Percentiles rank a stretch among this genome's conserved stretches.
Conservation (phyloP, 1,139 yeast species). For the Sugiyamaella paludigena region DNA sequence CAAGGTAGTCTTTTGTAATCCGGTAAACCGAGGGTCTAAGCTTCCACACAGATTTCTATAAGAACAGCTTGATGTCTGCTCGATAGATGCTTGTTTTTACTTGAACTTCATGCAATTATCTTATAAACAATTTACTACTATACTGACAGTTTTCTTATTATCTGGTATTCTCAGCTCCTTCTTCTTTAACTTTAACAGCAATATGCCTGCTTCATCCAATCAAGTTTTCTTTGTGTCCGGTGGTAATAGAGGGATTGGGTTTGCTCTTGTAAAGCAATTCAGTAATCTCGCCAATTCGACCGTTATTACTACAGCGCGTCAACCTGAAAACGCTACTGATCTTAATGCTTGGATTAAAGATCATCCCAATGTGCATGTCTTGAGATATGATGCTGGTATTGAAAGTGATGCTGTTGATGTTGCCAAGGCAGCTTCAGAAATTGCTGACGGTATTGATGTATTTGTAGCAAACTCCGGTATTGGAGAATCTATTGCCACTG, state of each 20-base stretch:
- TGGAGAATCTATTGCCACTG: conserved; percentile 1
- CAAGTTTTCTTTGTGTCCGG: conserved; percentile 13
- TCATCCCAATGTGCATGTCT: conserved; percentile 24
- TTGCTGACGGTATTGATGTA: conserved; percentile 11
- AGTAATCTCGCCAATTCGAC: conserved; percentile 4
- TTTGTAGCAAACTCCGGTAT: conserved; percentile 14
- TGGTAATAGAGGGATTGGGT: conserved; percentile 16
- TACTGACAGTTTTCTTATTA: too few species aligned
- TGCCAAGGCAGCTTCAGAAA: conserved; percentile 25
- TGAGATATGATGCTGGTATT: conserved; percentile 27
- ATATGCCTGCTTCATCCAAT: too few species aligned
- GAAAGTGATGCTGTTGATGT: conserved; percentile 2
- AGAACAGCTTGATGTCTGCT: too few species aligned
- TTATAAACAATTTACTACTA: too few species aligned
- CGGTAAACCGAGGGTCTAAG: too few species aligned
- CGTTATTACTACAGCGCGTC: conserved; percentile 37
- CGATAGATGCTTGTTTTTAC: too few species aligned
- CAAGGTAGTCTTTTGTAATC: too few species aligned
- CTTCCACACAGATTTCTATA: too few species aligned
- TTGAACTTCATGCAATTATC: too few species aligned
- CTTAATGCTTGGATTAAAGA: not conserved
- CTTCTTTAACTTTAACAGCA: too few species aligned
- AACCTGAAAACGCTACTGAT: conserved; percentile 17
- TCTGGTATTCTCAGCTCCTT: too few species aligned
- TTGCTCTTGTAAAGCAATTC: conserved; percentile 6